Evolutionary conservation across 495 filamentous ascomycete genomes (phyloP), one percentile per base, ranked within the genome.

Genomic region (Venustampulla echinocandica): DNA sequence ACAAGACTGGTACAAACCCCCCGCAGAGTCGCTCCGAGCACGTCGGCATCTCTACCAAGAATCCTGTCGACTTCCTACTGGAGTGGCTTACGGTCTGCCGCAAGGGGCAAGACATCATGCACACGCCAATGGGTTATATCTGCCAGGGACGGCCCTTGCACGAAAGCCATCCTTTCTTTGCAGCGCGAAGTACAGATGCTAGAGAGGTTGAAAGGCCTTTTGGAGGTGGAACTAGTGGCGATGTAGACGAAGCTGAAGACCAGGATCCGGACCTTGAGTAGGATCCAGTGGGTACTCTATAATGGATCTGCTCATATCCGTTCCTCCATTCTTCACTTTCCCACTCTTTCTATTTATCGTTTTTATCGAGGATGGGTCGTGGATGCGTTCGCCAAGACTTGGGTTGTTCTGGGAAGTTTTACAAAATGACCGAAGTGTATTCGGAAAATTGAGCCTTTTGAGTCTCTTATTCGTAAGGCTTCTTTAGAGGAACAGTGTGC

Each of bases 111-210:
- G 68, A 76, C 39, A 63, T 75, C 10, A 51, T 61, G 19, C 68
- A 76, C 35, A 79, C 74, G 0, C 75, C 72, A 1, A 73, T 79
- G 66, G 74, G 74, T 0, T 70, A 72, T 49, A 62, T 79, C 4
- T 71, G 67, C 34, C 67, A 64, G 0, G 69, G 67, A 1, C 61
- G 64, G 32, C 50, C 45, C 5, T 59, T 72, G 2, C 50, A 51
- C 11, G 48, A 36, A 34, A 51, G 59, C 17, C 64, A 69, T 47
- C 61, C 68, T 0, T 73, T 73, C 53, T 69, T 69, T 50, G 15
- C 28, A 21, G 32, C 36, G 28, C 47, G 46, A 46, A 23, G 42
- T 37, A 37, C 17, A 37, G 34, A 18, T 17, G 34, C 34, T 37
- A 37, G 34, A 37, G 34, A 37, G 10, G 34, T 37, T 37, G 15